Percentiles rank a stretch among this genome's conserved stretches.
Conservation (phyloP, 352 stramenopile genomes). For the Phytophthora pinifolia region DNA sequence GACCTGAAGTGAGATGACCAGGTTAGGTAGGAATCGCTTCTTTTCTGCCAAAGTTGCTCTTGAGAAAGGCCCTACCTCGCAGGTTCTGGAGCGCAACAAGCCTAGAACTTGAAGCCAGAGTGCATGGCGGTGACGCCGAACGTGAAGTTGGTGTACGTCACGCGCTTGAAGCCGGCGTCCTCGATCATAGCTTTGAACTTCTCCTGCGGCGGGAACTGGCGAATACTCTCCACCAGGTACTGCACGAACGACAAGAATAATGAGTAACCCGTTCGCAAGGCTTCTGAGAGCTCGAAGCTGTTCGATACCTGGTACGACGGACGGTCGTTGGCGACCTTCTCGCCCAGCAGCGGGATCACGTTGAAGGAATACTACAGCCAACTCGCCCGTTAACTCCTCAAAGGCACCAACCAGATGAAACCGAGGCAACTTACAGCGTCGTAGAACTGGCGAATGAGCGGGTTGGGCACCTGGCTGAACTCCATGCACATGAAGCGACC, state of each 20-base stretch:
- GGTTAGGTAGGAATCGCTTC: slow-evolving; percentile 7
- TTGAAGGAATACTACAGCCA: slow-evolving; percentile 99
- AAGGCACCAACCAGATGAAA: not conserved
- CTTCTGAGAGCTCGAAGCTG: not conserved
- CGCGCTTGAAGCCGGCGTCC: slow-evolving; percentile 91
- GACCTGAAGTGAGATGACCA: slow-evolving; percentile 34
- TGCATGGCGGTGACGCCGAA: slow-evolving; percentile 97
- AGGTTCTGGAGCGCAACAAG: slow-evolving; percentile 4
- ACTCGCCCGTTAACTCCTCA: too few relatives aligned
- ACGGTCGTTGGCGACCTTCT: slow-evolving; percentile 96
- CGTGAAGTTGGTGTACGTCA: slow-evolving; percentile 97
- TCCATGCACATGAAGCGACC: slow-evolving; percentile 98
- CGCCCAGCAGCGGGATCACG: slow-evolving; percentile 94
- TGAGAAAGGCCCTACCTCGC: slow-evolving; percentile 11
- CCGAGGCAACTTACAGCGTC: slow-evolving; percentile 68
- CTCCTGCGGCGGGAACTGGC: slow-evolving; percentile 97
- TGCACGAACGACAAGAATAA: slow-evolving; percentile 20
- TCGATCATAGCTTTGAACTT: slow-evolving; percentile 95
- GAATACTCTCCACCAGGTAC: slow-evolving; percentile 99
- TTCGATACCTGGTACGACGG: slow-evolving; percentile 93
- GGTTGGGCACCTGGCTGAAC: slow-evolving; percentile 95
- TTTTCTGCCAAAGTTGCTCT: slow-evolving; percentile 9
- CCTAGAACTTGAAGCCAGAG: slow-evolving; percentile 94
- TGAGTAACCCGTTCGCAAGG: not conserved
- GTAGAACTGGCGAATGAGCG: slow-evolving; percentile 93